Evolutionary conservation across 345 rosid species (phyloP).

Genomic region (Durio zibethinus): DNA sequence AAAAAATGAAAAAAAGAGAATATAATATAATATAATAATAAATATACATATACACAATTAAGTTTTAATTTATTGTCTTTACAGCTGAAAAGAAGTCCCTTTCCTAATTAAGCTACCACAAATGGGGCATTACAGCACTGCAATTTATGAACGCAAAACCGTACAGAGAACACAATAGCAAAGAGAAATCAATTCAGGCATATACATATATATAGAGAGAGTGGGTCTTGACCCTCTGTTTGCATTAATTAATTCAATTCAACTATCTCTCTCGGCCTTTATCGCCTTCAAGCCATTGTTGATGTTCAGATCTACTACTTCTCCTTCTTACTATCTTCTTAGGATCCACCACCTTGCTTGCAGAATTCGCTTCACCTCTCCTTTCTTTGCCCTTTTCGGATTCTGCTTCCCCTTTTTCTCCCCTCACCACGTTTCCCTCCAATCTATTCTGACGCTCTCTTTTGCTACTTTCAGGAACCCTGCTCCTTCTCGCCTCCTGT

Average conservation of each 20-base stretch:
- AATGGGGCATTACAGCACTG: neutral
- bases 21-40: no score
- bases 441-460: slow-evolving; percentile 18
- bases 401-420: slow-evolving; percentile 32
- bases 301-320: slow-evolving; percentile 28
- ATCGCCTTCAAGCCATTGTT: slow-evolving; percentile 13
- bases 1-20: no score
- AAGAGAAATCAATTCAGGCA: neutral
- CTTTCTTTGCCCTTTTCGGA: slow-evolving; percentile 30
- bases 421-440: slow-evolving; percentile 26
- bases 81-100: neutral
- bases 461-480: slow-evolving; percentile 26
- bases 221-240: no score
- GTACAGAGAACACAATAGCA: neutral
- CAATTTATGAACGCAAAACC: neutral
- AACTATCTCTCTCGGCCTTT: neutral
- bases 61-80: neutral
- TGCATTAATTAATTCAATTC: neutral
- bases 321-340: slow-evolving; percentile 29
- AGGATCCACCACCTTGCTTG: slow-evolving; percentile 24
- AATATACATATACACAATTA: no score
- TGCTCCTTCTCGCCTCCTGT: slow-evolving; percentile 16
- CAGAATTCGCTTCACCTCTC: slow-evolving; percentile 29
- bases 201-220: no score
- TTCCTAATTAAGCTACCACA: neutral